Evolutionary conservation across 2,329 filamentous ascomycete genomes (phyloP).

Genomic region (Aspergillus thermomutatus): DNA sequence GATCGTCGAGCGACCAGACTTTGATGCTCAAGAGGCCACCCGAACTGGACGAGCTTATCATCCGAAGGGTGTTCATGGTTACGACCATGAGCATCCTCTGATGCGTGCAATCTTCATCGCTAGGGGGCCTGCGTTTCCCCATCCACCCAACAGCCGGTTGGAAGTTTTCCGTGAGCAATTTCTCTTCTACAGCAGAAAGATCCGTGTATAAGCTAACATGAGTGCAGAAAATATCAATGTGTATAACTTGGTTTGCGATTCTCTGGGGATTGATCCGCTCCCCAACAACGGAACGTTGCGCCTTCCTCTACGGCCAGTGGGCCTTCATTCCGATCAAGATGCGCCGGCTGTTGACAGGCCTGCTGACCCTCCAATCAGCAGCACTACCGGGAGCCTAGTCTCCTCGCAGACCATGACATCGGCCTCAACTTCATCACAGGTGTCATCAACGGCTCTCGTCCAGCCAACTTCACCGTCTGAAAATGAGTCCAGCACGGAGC

Average conservation of each 20-base stretch:
- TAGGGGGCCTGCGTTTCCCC: conserved; percentile 85
- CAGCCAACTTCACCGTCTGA: neutral
- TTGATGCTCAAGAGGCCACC: conserved; percentile 67
- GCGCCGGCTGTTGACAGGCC: conserved; percentile 29
- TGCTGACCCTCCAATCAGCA: conserved; percentile 30
- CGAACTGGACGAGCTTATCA: conserved; percentile 66
- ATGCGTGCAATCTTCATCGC: conserved; percentile 97
- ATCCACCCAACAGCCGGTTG: conserved; percentile 74
- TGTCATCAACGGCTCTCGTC: neutral
- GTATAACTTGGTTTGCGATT: conserved; percentile 93
- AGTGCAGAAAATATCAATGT: conserved; percentile 81
- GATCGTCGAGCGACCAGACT: conserved; percentile 76
- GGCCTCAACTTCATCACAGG: neutral
- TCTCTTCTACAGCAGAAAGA: neutral
- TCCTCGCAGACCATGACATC: neutral
- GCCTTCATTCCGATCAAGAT: conserved; percentile 43
- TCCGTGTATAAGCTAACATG: conserved; percentile 3
- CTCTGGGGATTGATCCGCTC: conserved; percentile 66
- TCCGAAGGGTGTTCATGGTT: conserved; percentile 85
- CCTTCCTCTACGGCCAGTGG: conserved; percentile 44
- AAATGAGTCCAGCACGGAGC: conserved; percentile 4
- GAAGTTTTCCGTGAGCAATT: conserved; percentile 74
- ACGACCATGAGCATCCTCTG: conserved; percentile 88
- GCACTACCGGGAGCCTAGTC: neutral
- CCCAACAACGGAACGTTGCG: conserved; percentile 83